phyloP scores from a whole-genome alignment of 768 basidiomycete genomes.

The Paxillus rubicundulus region DNA sequence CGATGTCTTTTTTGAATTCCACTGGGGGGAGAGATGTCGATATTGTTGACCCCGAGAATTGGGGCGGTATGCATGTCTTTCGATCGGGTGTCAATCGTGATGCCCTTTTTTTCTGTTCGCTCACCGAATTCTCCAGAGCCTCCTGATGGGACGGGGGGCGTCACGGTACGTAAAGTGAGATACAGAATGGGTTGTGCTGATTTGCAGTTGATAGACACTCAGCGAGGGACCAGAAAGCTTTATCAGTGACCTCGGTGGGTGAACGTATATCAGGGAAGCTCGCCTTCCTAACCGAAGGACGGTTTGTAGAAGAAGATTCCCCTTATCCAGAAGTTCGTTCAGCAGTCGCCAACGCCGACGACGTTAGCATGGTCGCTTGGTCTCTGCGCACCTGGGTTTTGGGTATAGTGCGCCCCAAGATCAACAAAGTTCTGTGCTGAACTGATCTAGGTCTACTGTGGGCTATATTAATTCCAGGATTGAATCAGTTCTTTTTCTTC shows the following conservation, averaged over 20 bases:
- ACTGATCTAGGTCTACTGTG: conserved; percentile 39
- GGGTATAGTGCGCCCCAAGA: background rate
- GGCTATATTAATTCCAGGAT: conserved; percentile 58
- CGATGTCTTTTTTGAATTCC: too few relatives aligned
- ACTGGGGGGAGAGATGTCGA: too few relatives aligned
- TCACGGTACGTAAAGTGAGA: background rate
- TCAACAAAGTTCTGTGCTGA: background rate
- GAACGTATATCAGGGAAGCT: background rate
- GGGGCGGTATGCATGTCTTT: conserved; percentile 2
- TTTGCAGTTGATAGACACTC: background rate
- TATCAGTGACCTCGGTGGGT: background rate
- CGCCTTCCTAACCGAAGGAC: background rate
- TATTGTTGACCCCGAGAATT: too few relatives aligned
- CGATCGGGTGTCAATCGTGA: too few relatives aligned
- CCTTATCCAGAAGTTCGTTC: background rate
- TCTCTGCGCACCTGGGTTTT: background rate
- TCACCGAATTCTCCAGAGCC: background rate
- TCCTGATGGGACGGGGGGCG: background rate
- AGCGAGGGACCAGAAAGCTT: background rate
- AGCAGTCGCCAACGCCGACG: background rate
- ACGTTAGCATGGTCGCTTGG: background rate
- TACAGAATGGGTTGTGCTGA: background rate
- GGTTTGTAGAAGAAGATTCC: background rate
- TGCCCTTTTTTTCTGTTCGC: background rate
- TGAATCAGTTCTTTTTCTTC: conserved; percentile 71